A percentile compares a stretch with the other conserved stretches of the same genome.
These are phyloP conservation scores for Colletotrichum sansevieriae DNA, from an alignment of 2,329 filamentous ascomycete genomes.

Conservation along the genomic window DNA sequence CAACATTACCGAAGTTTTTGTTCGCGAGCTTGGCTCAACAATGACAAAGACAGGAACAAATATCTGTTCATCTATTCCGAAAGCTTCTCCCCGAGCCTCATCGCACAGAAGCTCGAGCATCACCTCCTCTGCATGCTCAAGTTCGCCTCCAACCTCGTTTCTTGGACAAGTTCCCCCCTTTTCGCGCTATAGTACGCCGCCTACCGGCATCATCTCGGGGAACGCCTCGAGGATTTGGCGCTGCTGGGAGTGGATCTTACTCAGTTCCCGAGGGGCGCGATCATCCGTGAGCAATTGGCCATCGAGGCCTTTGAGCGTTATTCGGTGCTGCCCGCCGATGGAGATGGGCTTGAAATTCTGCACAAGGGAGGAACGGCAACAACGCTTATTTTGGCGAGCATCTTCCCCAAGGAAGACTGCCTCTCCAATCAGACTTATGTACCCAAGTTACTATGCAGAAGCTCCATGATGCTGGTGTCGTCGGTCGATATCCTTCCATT, in stretches of 20 bases:
- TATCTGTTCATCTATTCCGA: constrained; percentile 3
- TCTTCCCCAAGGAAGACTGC: constrained; percentile 6
- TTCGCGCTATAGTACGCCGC: constrained; percentile 17
- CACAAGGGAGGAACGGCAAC: constrained; percentile 3
- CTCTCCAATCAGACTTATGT: not conserved
- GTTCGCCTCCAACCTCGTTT: constrained; percentile 24
- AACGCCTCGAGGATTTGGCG: not conserved
- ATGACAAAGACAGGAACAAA: not conserved
- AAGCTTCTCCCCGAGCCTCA: not conserved
- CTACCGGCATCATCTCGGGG: not conserved
- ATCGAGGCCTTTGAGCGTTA: constrained; percentile 3
- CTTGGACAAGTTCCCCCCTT: constrained; percentile 13
- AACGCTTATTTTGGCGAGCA: not conserved
- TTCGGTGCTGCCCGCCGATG: not conserved
- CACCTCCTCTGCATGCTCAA: constrained; percentile 8
- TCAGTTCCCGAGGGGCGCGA: not conserved
- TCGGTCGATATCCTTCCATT: not conserved
- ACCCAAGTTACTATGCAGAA: not conserved
- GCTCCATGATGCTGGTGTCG: not conserved
- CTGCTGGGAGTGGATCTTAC: not conserved
- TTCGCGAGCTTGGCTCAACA: constrained; percentile 11
- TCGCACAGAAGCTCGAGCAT: constrained; percentile 11
- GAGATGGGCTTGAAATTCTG: not conserved
- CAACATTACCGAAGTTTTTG: not conserved
- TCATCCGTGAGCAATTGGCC: constrained; percentile 6